Evolutionary conservation across 495 filamentous ascomycete genomes (phyloP).

Genomic region (Podospora didyma): DNA sequence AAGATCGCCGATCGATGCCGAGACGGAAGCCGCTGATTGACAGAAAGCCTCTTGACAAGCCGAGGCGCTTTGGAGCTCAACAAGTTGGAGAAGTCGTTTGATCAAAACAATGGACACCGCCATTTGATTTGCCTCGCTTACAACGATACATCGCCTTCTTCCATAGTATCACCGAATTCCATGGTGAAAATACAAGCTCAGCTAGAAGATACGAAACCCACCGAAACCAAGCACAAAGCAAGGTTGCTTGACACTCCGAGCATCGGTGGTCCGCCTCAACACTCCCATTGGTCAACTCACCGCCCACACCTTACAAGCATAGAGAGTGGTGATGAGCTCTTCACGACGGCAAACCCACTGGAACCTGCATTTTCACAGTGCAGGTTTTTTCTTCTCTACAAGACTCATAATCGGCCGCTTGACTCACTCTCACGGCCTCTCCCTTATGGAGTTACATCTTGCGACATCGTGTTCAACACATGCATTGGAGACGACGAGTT

Average conservation of each 20-base stretch:
- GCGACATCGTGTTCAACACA: not conserved
- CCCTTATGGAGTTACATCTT: no score
- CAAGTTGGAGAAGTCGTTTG: no score
- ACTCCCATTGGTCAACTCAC: not conserved
- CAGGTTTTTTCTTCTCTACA: not conserved
- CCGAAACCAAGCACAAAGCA: not conserved
- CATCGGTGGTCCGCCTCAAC: not conserved
- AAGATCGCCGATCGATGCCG: not conserved
- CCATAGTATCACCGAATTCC: not conserved
- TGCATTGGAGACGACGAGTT: not conserved
- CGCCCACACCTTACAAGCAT: not conserved
- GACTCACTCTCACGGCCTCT: not conserved
- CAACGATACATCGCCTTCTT: no score
- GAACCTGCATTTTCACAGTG: not conserved
- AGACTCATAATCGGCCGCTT: not conserved
- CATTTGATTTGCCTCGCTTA: no score
- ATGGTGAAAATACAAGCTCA: no score
- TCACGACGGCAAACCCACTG: not conserved
- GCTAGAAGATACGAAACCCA: no score
- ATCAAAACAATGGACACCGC: no score
- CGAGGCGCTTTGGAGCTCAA: no score
- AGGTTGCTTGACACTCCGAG: not conserved
- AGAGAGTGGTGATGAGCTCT: not conserved
- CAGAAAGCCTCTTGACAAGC: not conserved
- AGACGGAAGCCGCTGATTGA: not conserved